Base-by-base conservation (phyloP, 2,329 filamentous ascomycete genomes). In the Colletotrichum sp. region DNA sequence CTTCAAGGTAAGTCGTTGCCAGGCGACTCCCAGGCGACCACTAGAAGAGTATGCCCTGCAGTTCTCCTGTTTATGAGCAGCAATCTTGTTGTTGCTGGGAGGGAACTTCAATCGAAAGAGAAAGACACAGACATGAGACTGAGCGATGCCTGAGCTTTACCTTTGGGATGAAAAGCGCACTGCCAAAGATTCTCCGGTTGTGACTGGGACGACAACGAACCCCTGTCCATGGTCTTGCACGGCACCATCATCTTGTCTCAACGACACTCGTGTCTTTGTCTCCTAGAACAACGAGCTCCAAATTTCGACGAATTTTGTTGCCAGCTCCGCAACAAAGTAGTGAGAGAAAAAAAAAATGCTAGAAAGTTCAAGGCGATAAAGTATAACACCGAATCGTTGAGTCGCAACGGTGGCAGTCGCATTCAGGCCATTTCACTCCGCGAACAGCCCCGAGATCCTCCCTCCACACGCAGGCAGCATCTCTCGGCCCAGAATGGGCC, bases 381-480 rank as follows among this genome's bases (percentile, higher is more conserved):
- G 2, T 39, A 65, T 68, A 69, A 18, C 64, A 52, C 28, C 28
- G n/a, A 24, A 43, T 13, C 34, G 57, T 48, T 55, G 39, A 57
- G 61, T 36, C 64, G 68, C 60, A 52, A 39, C 14, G 48, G 52
- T 61, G 8, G 21, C 52, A 68, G 59, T 74, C 10, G 6, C 34
- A 43, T 61, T 76, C 74, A 76, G 74, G 74, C 70, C 71, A 61
- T 69, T 69, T 28, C 74, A 65, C 71, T 74, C 71, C 43, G 70
- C 64, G 55, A 39, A 57, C 70, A 60, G 60, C 43, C 63, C 48
- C 70, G 36, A 69, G 65, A 68, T 73, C 64, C 71, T 66, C 74
- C 70, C 73, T 59, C 24, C 48, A 43, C 64, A 52, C 43, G 1
- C 9, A 21, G 43, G 43, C 43, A 73, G 64, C 48, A 76, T 52